phyloP scores from a whole-genome alignment of 2,329 filamentous ascomycete genomes.

The Xylariaceae sp. region DNA sequence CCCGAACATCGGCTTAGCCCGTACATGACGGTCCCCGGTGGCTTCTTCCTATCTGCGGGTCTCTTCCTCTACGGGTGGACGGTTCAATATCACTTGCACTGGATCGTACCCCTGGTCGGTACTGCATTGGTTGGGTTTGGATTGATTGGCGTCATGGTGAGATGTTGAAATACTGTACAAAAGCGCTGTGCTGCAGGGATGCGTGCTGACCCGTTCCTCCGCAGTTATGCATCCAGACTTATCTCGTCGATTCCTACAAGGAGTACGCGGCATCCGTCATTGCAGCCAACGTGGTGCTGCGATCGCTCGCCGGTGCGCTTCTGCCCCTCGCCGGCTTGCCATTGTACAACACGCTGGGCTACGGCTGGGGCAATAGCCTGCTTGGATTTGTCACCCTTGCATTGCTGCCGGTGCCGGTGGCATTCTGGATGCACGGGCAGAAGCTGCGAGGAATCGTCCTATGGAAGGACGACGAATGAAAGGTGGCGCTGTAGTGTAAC shows the following conservation, averaged over 20 bases:
- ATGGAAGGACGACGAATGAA: neutral
- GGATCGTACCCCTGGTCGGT: constrained; percentile 46
- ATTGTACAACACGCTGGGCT: constrained; percentile 38
- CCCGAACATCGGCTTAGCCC: constrained; percentile 4
- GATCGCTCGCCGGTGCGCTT: constrained; percentile 29
- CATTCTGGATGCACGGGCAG: neutral
- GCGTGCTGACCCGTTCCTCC: too few relatives aligned
- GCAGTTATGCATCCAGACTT: constrained; percentile 47
- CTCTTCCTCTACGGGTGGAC: constrained; percentile 45
- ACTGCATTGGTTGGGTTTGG: constrained; percentile 40
- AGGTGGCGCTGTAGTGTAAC: neutral
- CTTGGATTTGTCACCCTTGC: neutral
- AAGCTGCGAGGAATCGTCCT: neutral
- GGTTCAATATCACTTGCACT: constrained; percentile 40
- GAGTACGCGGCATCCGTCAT: constrained; percentile 29
- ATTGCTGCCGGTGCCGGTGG: neutral
- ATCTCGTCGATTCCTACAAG: constrained; percentile 56
- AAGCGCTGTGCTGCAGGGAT: too few relatives aligned
- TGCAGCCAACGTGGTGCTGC: neutral
- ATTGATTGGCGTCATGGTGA: constrained; percentile 18
- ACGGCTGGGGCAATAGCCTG: constrained; percentile 42
- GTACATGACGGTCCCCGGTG: constrained; percentile 1
- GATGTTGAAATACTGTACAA: too few relatives aligned
- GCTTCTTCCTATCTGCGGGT: constrained; percentile 30
- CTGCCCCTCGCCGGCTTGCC: constrained; percentile 38